Base-by-base conservation (phyloP, 2,329 filamentous ascomycete species). In the Bipolaris sorokiniana region DNA sequence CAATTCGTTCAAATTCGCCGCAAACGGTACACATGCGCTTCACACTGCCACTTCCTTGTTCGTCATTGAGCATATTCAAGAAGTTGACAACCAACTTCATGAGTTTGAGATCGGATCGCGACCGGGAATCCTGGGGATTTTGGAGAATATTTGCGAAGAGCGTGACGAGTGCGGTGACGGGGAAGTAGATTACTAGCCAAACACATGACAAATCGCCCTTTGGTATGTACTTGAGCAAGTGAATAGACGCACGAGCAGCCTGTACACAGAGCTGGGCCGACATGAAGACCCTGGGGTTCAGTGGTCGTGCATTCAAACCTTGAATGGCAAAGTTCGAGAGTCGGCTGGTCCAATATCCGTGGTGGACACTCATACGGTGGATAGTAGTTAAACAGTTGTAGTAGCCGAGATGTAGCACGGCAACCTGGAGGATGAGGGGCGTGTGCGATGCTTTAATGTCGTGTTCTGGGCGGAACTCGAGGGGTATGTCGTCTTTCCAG, bases 361-460 rank as follows among this genome's bases (percentile, higher is more conserved):
- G 93, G 69, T 98, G 95, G 28, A 98, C 90, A 40, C 92, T 96
- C 95, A 98, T 99, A 49, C 95, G 91, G 75, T 99, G 95, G 63
- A 99, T 97, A 0, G 95, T 99, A 0, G 94, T 97, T 49, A 99
- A 80, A 69, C 93, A 97, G 75, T 99, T 99, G 81, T 98, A 98
- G 77, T 99, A 99, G 1, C 92, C 89, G 70, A 99, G 96, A 76
- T 99, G 95, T 56, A 99, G 81, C 74, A 97, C 91, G 59, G 97
- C 93, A 50, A 99, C 87, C 64, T 98, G 94, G 18, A 99, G 82
- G 18, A 98, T 93, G n/a, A 98, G 83, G 0, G 94, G 93, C 0
- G 92, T 96, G 75, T 97, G 92, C 0, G 90, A 90, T 0, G 92
- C 91, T 76, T 92, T 93, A 76, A 99, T 98, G 76, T 97, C 93